Conservation (phyloP, 164 flowering plant genomes). For the Stephania cephalantha region DNA sequence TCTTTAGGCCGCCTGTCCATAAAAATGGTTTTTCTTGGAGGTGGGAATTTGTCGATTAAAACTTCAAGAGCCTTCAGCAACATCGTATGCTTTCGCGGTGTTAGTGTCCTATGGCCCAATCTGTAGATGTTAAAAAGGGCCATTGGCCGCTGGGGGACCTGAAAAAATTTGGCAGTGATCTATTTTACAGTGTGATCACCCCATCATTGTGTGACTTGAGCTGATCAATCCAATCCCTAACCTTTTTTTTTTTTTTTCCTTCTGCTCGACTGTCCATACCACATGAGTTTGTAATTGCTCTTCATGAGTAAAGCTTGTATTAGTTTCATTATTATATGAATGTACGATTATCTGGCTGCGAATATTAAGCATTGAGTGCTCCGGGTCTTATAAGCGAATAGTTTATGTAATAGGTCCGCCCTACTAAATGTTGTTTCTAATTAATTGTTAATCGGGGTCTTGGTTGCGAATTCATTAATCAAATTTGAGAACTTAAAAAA, state of each 20-base stretch:
- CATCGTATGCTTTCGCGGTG: neutral
- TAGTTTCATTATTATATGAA: constrained; percentile 7
- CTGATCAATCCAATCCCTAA: neutral
- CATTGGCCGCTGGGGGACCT: constrained; percentile 3
- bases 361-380: neutral
- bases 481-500: too few relatives aligned
- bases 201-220: neutral
- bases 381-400: neutral
- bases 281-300: constrained; percentile 9
- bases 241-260: neutral
- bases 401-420: neutral
- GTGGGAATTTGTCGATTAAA: constrained; percentile 6
- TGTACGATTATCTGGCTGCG: neutral
- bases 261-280: neutral
- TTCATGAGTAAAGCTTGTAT: constrained; percentile 13
- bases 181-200: constrained; percentile 3
- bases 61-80: neutral
- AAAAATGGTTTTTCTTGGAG: constrained; percentile 10
- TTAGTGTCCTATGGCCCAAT: constrained; percentile 9
- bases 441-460: neutral
- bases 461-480: too few relatives aligned
- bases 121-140: constrained; percentile 15
- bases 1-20: constrained; percentile 11
- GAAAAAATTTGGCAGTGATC: constrained; percentile 2
- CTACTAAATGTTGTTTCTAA: neutral